These are phyloP conservation scores for Turnera subulata DNA, from an alignment of 345 rosid species.

Conservation along the genomic window DNA sequence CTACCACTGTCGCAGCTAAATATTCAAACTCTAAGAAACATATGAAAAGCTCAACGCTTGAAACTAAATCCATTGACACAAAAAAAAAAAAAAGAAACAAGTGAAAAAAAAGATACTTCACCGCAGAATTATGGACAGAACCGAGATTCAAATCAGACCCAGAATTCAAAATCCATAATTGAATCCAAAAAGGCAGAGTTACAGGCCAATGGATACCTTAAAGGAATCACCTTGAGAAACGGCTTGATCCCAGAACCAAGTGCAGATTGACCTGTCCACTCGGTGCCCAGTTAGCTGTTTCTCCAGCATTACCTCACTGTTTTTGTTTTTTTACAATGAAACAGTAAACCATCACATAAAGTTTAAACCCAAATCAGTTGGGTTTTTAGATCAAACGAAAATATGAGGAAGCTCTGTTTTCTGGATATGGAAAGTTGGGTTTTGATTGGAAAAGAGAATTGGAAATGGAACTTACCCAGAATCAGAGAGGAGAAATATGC, in stretches of 20 bases:
- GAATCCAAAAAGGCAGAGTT: background rate
- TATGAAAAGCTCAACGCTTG: background rate
- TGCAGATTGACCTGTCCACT: constrained; percentile 86
- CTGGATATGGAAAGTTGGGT: constrained; percentile 4
- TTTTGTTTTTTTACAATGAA: too few relatives aligned
- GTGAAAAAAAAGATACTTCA: background rate
- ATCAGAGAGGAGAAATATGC: constrained; percentile 91
- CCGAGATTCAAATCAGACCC: constrained; percentile 10
- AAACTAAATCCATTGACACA: background rate
- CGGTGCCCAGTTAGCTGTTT: constrained; percentile 95
- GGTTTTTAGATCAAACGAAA: constrained; percentile 4
- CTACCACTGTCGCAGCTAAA: too few relatives aligned
- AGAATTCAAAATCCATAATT: background rate
- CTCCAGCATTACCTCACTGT: constrained; percentile 94
- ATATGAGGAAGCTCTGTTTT: background rate
- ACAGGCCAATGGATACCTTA: constrained; percentile 39
- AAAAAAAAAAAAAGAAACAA: too few relatives aligned
- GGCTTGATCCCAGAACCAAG: constrained; percentile 91
- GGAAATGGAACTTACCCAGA: constrained; percentile 50
- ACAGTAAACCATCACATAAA: constrained; percentile 1
- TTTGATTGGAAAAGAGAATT: background rate
- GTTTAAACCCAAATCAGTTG: background rate
- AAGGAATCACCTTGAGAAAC: constrained; percentile 67
- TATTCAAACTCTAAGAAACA: too few relatives aligned
- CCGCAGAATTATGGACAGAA: constrained; percentile 4